Percentiles rank a stretch among this genome's conserved stretches.
Evolutionary conservation across 225 moss, liverwort and hornwort species (phyloP).

Genomic region (Physcomitrellopsis africana): DNA sequence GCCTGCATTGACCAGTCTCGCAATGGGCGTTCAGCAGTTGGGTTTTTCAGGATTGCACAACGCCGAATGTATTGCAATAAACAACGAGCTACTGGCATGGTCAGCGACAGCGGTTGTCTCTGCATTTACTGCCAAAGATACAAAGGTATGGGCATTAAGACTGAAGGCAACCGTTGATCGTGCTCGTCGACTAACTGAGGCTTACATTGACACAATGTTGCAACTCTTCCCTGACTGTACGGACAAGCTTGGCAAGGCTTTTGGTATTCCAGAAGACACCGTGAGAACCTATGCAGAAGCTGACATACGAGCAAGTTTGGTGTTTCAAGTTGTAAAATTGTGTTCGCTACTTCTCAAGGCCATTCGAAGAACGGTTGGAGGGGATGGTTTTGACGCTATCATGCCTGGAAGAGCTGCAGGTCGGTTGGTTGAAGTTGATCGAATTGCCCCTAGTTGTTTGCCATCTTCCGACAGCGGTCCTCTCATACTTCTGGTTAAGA

Average conservation of each 20-base stretch:
- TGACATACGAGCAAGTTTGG: conserved; percentile 72
- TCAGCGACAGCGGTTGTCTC: conserved; percentile 58
- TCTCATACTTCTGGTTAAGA: conserved; percentile 77
- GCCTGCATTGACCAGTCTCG: conserved; percentile 69
- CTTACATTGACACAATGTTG: conserved; percentile 70
- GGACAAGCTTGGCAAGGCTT: conserved; percentile 70
- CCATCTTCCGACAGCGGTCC: conserved; percentile 60
- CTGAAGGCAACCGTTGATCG: conserved; percentile 82
- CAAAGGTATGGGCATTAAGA: conserved; percentile 65
- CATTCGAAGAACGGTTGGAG: conserved; percentile 59
- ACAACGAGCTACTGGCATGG: conserved; percentile 80
- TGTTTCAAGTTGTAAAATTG: conserved; percentile 75
- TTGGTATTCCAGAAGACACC: conserved; percentile 66
- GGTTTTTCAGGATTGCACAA: conserved; percentile 66
- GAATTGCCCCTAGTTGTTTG: conserved; percentile 60
- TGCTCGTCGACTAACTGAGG: conserved; percentile 65
- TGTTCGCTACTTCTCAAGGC: conserved; percentile 78
- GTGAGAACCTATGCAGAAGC: conserved; percentile 66
- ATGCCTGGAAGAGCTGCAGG: conserved; percentile 85
- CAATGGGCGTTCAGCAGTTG: conserved; percentile 73
- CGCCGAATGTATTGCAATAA: conserved; percentile 76
- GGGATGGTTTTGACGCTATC: conserved; percentile 80
- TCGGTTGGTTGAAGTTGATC: conserved; percentile 75
- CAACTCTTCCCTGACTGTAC: conserved; percentile 59
- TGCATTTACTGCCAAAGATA: conserved; percentile 46